Evolutionary conservation across 1,284 basidiomycete genomes (phyloP).

Genomic region (Termitomyces sp.): DNA sequence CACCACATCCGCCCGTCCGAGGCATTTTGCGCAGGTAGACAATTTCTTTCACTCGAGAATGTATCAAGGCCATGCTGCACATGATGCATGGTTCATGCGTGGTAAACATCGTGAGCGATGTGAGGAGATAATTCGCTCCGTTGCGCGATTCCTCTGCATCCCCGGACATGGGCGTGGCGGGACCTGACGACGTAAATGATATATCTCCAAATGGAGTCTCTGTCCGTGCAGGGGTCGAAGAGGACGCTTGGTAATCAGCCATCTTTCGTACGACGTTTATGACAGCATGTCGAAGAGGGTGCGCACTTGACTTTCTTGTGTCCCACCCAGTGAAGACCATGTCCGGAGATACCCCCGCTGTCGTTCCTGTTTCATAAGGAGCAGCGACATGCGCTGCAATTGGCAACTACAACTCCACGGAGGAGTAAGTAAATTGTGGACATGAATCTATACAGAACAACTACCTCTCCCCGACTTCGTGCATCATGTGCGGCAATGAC

Average conservation of each 20-base stretch:
- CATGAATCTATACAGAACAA: constrained; percentile 15
- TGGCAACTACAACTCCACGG: constrained; percentile 48
- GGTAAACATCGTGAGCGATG: constrained; percentile 74
- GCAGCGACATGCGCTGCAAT: constrained; percentile 72
- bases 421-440: constrained; percentile 3
- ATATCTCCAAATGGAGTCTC: constrained; percentile 7
- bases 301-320: constrained; percentile 57
- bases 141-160: constrained; percentile 32
- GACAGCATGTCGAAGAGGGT: constrained; percentile 81
- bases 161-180: background rate
- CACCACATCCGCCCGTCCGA: constrained; percentile 72
- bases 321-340: constrained; percentile 60
- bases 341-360: constrained; percentile 22
- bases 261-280: constrained; percentile 72
- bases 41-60: constrained; percentile 85
- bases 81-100: constrained; percentile 95
- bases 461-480: constrained; percentile 49
- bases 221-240: background rate
- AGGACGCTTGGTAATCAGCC: constrained; percentile 50
- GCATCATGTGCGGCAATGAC: constrained; percentile 49
- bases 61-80: constrained; percentile 92
- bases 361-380: constrained; percentile 40
- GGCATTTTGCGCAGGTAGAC: constrained; percentile 70
- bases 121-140: constrained; percentile 82
- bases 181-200: constrained; percentile 2